phyloP scores from a whole-genome alignment of 257 asterid species.

The Solanum sparsipilum region DNA sequence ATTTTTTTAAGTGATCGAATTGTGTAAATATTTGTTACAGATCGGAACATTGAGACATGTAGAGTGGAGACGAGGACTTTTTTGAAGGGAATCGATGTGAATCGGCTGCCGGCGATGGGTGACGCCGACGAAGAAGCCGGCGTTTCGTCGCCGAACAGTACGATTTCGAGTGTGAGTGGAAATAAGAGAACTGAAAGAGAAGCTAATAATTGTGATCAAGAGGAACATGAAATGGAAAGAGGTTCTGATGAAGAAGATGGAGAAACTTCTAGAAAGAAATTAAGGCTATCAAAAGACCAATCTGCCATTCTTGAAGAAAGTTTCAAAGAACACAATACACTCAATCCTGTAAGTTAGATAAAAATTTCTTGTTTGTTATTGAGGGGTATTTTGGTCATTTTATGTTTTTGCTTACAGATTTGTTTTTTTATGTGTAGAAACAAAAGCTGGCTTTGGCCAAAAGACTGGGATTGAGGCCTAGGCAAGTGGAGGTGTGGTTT shows the following conservation, averaged over 20 bases:
- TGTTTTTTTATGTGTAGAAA: conserved; percentile 33
- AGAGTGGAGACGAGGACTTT: conserved; percentile 42
- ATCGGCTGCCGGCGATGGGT: conserved; percentile 37
- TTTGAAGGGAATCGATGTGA: conserved; percentile 66
- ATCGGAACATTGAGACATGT: conserved; percentile 25
- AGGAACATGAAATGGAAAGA: conserved; percentile 45
- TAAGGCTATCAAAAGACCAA: conserved; percentile 61
- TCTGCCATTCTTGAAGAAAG: conserved; percentile 79
- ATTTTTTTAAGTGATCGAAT: background rate
- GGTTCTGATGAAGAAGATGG: conserved; percentile 75
- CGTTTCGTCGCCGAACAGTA: conserved; percentile 75
- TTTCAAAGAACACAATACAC: conserved; percentile 75
- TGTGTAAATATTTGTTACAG: conserved; percentile 8
- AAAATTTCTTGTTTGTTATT: background rate
- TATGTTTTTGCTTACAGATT: background rate
- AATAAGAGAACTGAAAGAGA: conserved; percentile 59
- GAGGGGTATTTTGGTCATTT: background rate
- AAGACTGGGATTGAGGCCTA: conserved; percentile 59
- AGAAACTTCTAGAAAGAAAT: conserved; percentile 58
- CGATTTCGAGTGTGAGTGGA: conserved; percentile 62
- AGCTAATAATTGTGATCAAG: conserved; percentile 15
- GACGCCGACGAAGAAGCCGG: conserved; percentile 55
- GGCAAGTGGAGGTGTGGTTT: conserved; percentile 92
- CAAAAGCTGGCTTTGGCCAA: conserved; percentile 67
- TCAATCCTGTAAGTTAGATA: conserved; percentile 49